phyloP scores from a whole-genome alignment of 176 grass and related monocot genomes.

The Oryza glumipatula region DNA sequence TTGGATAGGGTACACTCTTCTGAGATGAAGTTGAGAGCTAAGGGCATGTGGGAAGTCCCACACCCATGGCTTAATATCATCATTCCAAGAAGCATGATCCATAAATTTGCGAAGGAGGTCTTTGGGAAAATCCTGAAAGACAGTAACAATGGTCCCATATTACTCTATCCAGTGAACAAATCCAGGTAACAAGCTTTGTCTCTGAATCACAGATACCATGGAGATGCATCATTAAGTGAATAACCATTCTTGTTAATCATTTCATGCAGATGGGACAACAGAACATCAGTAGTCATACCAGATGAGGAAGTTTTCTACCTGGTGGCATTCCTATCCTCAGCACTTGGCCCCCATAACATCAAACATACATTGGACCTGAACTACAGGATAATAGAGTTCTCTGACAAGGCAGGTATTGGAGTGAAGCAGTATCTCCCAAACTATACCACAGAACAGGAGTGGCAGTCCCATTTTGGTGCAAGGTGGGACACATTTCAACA shows the following conservation, averaged over 20 bases:
- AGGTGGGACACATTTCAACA: constrained; percentile 71
- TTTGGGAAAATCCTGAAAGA: constrained; percentile 80
- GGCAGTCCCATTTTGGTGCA: constrained; percentile 78
- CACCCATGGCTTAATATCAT: constrained; percentile 96
- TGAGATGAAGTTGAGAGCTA: constrained; percentile 72
- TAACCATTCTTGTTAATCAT: not conserved
- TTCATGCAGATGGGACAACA: constrained; percentile 82
- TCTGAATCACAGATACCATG: constrained; percentile 19
- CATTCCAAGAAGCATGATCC: constrained; percentile 66
- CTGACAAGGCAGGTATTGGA: constrained; percentile 45
- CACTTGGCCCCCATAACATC: constrained; percentile 40
- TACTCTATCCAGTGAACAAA: constrained; percentile 81
- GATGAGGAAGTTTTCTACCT: constrained; percentile 88
- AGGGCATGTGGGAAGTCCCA: constrained; percentile 90
- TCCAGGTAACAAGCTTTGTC: constrained; percentile 54
- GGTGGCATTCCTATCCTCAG: constrained; percentile 79
- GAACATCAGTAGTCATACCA: constrained; percentile 76
- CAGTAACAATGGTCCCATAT: constrained; percentile 76
- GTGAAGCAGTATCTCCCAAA: constrained; percentile 86
- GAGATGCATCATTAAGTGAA: constrained; percentile 8
- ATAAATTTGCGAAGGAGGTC: constrained; percentile 64
- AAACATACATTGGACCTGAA: constrained; percentile 63
- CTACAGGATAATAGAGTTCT: constrained; percentile 63
- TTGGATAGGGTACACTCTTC: constrained; percentile 77
- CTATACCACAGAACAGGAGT: constrained; percentile 62